Base-by-base conservation (phyloP, 768 basidiomycete species). In the Psilocybe cubensis region DNA sequence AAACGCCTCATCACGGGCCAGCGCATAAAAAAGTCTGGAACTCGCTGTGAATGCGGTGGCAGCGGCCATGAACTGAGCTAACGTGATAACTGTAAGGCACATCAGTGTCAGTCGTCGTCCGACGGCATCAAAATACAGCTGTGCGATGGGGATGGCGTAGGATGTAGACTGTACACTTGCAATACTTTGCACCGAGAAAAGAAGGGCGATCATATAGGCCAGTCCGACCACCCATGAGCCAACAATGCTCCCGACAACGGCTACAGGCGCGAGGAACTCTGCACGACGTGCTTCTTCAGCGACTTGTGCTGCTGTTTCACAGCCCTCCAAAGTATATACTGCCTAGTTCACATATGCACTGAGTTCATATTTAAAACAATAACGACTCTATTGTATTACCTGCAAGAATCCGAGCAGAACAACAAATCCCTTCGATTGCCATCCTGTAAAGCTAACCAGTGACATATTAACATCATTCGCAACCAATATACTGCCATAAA, bases 231-330 rank as follows among this genome's bases (percentile, higher is more conserved):
- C 35, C 83, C 83, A 84, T 11, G 82, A 84, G 28, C 84, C 82
- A 11, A 76, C 73, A 59, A 85, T 81, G 66, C 79, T 79, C 40
- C 76, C 80, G n/a, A 83, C 80, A 25, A 85, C 77, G 5, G 81
- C 84, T 28, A 83, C 70, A 8, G 84, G 84, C 1, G 83, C 82
- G n/a, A 85, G 79, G 47, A 82, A 57, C 53, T 83, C 81, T 0
- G 83, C 83, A 18, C 79, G 78, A 46, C 76, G 72, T 28, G 83
- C 83, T 65, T 86, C 83, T 66, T 86, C 84, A 4, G 83, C 84
- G 6, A 85, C 79, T 63, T 85, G 84, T n/a, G 84, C 83, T 38
- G 84, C 83, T 4, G 83, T 85, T 64, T 85, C 84, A 64, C 83
- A 84, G 21, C 84, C 84, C 68, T 84, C 84, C 24, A 84, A 74